These are phyloP conservation scores for Dissoconium aciculare DNA, from an alignment of 2,329 filamentous ascomycete genomes.

Conservation along the genomic window DNA sequence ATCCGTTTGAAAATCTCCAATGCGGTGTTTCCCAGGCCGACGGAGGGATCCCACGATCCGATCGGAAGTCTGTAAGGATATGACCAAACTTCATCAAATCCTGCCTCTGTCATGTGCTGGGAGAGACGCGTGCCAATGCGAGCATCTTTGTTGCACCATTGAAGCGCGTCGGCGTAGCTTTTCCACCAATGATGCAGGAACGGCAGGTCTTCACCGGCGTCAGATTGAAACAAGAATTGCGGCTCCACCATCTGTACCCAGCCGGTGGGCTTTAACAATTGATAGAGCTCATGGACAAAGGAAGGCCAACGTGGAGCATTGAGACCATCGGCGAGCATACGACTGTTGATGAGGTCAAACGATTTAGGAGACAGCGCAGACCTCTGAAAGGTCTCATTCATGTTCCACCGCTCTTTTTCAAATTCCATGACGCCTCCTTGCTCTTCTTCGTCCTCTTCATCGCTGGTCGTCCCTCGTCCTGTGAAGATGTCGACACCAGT, in stretches of 20 bases:
- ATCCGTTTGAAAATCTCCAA: conserved; percentile 8
- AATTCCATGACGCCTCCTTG: conserved; percentile 16
- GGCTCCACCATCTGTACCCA: conserved; percentile 86
- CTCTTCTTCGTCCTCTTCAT: conserved; percentile 13
- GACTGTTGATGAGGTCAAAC: conserved; percentile 76
- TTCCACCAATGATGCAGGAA: conserved; percentile 16
- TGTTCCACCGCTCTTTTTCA: conserved; percentile 20
- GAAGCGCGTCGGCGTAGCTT: conserved; percentile 11
- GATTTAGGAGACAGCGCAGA: conserved; percentile 28
- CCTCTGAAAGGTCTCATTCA: conserved; percentile 20
- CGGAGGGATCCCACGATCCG: conserved; percentile 7
- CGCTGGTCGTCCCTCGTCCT: conserved; percentile 12
- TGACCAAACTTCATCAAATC: conserved; percentile 9
- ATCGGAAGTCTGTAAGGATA: conserved; percentile 4
- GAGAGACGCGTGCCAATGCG: conserved; percentile 11
- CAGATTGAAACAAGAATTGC: conserved; percentile 71
- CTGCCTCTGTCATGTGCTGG: conserved; percentile 9
- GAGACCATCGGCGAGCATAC: conserved; percentile 56
- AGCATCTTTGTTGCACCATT: conserved; percentile 12
- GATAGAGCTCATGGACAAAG: conserved; percentile 63
- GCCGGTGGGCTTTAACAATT: conserved; percentile 56
- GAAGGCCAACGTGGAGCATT: conserved; percentile 55
- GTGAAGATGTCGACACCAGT: conserved; percentile 23
- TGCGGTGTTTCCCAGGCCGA: conserved; percentile 3
- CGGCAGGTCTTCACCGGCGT: conserved; percentile 36